Percentiles rank a stretch among this genome's conserved stretches.
Conservation (phyloP, 305 asterid species). For the Fraxinus velutina region DNA sequence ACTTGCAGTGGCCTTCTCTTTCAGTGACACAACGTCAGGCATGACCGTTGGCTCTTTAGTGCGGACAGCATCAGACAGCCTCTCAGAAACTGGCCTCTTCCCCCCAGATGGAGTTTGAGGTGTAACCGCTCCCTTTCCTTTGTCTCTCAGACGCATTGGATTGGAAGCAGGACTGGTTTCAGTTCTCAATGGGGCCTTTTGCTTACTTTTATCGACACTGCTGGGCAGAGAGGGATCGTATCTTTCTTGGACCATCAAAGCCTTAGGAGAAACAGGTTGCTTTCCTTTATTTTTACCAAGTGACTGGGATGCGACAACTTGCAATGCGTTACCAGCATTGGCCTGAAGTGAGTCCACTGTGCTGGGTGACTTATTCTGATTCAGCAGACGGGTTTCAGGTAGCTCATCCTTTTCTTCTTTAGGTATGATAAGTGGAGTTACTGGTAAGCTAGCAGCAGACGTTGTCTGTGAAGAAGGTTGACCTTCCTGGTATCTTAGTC, state of each 20-base stretch:
- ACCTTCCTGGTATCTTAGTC: constrained; percentile 33
- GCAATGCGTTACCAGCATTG: constrained; percentile 24
- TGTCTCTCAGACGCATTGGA: constrained; percentile 35
- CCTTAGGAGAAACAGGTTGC: constrained; percentile 40
- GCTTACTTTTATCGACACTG: constrained; percentile 20
- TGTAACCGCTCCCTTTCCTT: constrained; percentile 33
- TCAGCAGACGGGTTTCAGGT: constrained; percentile 17
- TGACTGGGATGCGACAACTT: constrained; percentile 19
- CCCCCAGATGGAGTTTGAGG: constrained; percentile 38
- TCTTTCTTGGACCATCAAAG: constrained; percentile 33
- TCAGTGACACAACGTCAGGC: constrained; percentile 24
- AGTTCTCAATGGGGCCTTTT: constrained; percentile 14
- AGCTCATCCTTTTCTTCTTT: constrained; percentile 37
- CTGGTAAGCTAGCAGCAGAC: constrained; percentile 21
- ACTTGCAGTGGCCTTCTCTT: constrained; percentile 31
- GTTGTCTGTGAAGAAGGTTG: constrained; percentile 29
- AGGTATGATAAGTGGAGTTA: constrained; percentile 25
- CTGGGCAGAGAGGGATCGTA: constrained; percentile 30
- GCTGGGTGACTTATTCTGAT: constrained; percentile 9
- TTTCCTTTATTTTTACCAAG: constrained; percentile 46
- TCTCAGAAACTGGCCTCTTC: constrained; percentile 31
- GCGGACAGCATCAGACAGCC: constrained; percentile 28
- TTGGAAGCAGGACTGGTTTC: constrained; percentile 39
- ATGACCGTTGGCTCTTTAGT: constrained; percentile 38
- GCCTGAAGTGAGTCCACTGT: constrained; percentile 8